A percentile compares a stretch with the other conserved stretches of the same genome.
These are phyloP conservation scores for Phoma sp. DNA, from an alignment of 2,329 filamentous ascomycete genomes.

Conservation along the genomic window DNA sequence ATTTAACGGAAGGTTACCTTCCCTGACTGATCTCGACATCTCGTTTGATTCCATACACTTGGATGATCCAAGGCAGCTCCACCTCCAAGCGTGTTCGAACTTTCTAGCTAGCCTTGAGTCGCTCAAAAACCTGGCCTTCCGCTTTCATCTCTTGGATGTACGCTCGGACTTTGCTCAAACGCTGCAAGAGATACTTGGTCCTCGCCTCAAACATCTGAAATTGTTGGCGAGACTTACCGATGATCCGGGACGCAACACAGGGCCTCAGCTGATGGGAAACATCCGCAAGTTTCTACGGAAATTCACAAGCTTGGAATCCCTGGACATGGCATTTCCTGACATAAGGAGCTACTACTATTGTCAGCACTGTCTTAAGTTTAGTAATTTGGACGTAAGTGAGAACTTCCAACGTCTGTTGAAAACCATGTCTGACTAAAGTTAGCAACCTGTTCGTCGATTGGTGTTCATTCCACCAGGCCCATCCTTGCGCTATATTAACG, in stretches of 20 bases:
- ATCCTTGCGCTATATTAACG: constrained; percentile 1
- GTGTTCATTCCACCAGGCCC: constrained; percentile 4
- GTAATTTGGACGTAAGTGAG: neutral
- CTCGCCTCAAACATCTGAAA: neutral
- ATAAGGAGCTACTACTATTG: constrained; percentile 2
- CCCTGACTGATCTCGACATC: constrained; percentile 5
- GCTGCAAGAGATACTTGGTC: neutral
- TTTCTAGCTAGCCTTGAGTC: neutral
- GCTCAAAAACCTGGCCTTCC: neutral
- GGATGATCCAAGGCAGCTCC: constrained; percentile 1
- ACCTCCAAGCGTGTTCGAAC: neutral
- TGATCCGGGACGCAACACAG: neutral
- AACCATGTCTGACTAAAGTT: neutral
- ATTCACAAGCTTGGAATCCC: neutral
- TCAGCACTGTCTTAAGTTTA: neutral
- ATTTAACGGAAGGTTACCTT: constrained; percentile 7
- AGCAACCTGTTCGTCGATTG: neutral
- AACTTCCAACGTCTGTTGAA: neutral
- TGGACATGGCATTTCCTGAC: constrained; percentile 1
- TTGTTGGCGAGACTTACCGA: neutral
- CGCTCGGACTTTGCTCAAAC: neutral
- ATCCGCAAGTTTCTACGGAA: neutral
- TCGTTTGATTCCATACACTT: constrained; percentile 1
- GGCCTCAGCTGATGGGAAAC: neutral
- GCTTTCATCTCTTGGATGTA: neutral